Base-by-base conservation (phyloP, 306 rosid genomes). In the Gillenia trifoliata region DNA sequence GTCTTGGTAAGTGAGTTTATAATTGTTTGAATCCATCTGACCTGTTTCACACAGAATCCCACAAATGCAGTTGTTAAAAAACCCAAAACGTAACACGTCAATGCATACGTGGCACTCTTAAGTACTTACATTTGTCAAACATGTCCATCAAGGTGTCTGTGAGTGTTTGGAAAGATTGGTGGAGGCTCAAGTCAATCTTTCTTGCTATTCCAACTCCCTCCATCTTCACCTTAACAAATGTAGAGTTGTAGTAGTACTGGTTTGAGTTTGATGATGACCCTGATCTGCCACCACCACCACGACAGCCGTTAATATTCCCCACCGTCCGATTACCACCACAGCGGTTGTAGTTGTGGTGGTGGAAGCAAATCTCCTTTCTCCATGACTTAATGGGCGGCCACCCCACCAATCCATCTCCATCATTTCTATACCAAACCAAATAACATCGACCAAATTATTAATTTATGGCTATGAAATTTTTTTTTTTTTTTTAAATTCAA, bases 191-290 rank as follows among this genome's bases (percentile, higher is more conserved):
- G 80, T 94, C 88, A 70, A 94, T 70, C 80, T 94, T 94, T 71
- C 98, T 75, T 10, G 88, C 96, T 8, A 94, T 94, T 45, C 87
- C 93, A 12, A 85, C 88, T 61, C 97, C 98, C 49, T 94, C 98
- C 98, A 94, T 92, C 84, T 87, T 91, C 78, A 91, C 96, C 81
- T 94, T 94, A 50, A 94, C 93, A 72, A 80, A 88, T 66, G 70
- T 64, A 23, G 67, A 72, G 38, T 17, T 17, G 38, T 16, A 16
- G 33, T 26, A 16, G 34, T 16, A 47, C 19, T 13, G 64, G 11
- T 74, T 56, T 56, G 62, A 75, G 52, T 15, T 47, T 16, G 52
- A 47, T 5, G 52, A 47, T 16, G 52, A 47, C 49, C 69, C 76
- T 3, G 80, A 73, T 59, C 72, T 70, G 54, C 83, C 33, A 7